Evolutionary conservation across 2,329 filamentous ascomycete genomes (phyloP).

Genomic region (Elsinoe fawcettii): DNA sequence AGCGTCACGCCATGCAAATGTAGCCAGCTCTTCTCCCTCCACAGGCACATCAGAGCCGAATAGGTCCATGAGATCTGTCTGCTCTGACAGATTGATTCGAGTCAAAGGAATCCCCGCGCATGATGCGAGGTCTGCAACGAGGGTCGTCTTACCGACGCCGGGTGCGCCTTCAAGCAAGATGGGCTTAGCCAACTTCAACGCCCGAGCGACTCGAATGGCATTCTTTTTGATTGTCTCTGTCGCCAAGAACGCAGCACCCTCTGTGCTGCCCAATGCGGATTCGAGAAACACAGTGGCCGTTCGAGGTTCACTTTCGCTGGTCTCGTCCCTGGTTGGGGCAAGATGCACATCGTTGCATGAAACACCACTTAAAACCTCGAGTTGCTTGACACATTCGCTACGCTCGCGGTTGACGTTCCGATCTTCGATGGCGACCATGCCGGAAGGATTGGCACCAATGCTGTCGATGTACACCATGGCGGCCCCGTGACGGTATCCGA

Average conservation of each 20-base stretch:
- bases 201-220: constrained; percentile 81
- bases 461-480: constrained; percentile 95
- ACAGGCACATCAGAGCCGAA: constrained; percentile 95
- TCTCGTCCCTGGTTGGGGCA: constrained; percentile 49
- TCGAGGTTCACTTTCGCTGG: neutral
- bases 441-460: constrained; percentile 88
- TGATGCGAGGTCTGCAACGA: constrained; percentile 76
- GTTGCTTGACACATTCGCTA: constrained; percentile 61
- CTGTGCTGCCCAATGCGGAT: constrained; percentile 41
- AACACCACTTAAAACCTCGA: constrained; percentile 57
- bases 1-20: constrained; percentile 91
- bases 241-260: constrained; percentile 62
- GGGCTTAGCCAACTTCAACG: constrained; percentile 80
- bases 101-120: constrained; percentile 76
- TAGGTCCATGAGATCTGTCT: constrained; percentile 94
- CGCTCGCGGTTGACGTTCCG: constrained; percentile 65
- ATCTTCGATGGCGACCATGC: constrained; percentile 65
- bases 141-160: constrained; percentile 95
- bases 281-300: constrained; percentile 21
- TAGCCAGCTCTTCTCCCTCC: constrained; percentile 82
- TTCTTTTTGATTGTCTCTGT: constrained; percentile 87
- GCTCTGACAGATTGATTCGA: constrained; percentile 93
- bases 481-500: constrained; percentile 62
- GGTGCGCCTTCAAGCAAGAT: constrained; percentile 93
- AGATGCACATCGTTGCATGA: constrained; percentile 52